Base-by-base conservation (phyloP, 2,329 filamentous ascomycete genomes). In the Fusarium mexicanum region DNA sequence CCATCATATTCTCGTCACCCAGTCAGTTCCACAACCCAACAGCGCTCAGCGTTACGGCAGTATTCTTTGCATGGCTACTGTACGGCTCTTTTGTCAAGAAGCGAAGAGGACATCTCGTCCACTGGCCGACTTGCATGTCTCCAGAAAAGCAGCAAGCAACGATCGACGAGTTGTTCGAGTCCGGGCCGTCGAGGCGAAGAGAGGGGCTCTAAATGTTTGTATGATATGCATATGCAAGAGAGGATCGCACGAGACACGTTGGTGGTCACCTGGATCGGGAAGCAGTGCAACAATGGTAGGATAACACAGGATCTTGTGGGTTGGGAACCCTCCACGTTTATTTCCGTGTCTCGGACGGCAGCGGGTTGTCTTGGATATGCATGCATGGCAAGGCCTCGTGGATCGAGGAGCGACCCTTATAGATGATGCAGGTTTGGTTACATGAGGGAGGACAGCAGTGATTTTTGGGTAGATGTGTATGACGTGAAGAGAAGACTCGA, bases 1-100 rank as follows among this genome's bases (percentile, higher is more conserved):
- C 93, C 0, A 90, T 94, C 67, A 78, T 91, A 8, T 94, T 91
- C 69, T 85, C 88, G 2, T 82, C 83, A 0, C 92, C 92, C 0
- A 85, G 87, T 8, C 86, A 93, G 75, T 95, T 95, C 79, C 84
- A 84, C 63, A 91, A 88, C 78, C 92, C 92, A 0, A 87, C 89
- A 0, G 79, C 88, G 12, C 85, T 93, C 53, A 92, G 89, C 63
- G 85, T 87, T 6, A 83, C 77, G 0, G 89, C 90, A 2, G 85
- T 91, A 9, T 73, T 76, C 26, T 51, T 71, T 17, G 78, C 81
- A 22, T 78, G 79, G 63, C 69, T 65, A 14, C 40, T 81, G 57
- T 83, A 82, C 55, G 71, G 79, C 16, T 62, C 67, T 18, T 83
- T 81, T 59, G 80, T 83, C 16, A 77, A 76, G 26, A 66, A 70